Base-by-base conservation (phyloP, 2,329 filamentous ascomycete species). In the Dendrostoma leiphaemia region DNA sequence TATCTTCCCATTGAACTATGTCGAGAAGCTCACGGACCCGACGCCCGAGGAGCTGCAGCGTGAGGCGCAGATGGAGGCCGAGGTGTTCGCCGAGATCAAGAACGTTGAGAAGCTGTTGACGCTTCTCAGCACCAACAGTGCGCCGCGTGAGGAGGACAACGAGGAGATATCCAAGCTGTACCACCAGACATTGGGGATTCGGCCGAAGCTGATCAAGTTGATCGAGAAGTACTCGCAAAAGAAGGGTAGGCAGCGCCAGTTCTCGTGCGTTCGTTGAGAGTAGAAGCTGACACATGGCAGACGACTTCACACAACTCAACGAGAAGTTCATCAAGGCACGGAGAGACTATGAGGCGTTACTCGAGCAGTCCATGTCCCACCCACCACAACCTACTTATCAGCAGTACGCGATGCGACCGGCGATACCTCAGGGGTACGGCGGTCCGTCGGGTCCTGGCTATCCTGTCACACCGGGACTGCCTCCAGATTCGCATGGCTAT, bases 141-240 rank as follows among this genome's bases (percentile, higher is more conserved):
- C 86, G 41, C 81, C 89, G 28, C 87, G 91, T 61, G 88, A 92
- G 53, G 88, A 95, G 66, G 94, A 97, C 63, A 97, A 96, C 61
- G 94, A 99, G 70, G 94, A 99, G 74, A 97, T 99, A 59, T 96
- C 91, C 81, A 88, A 86, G 82, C 81, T 80, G 64, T 99, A 99
- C 67, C 92, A 99, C 67, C 91, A 92, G 60, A 97, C 94, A 0
- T 73, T 97, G 60, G 90, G 92, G 3, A 99, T 99, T 65, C 83
- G 94, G 29, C 94, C 94, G 12, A 99, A 99, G 75, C 76, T 99
- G 59, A 97, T 99, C 68, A 95, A 97, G 74, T 76, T 99, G 47
- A 99, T 99, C 68, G 94, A 95, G 59, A 97, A 97, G 70, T 99
- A 99, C 69, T 97, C 94, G 9, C 94, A 99, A 69, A 97, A 96